Evolutionary conservation across 2,329 filamentous ascomycete genomes (phyloP).

Genomic region (Fusarium nygamai): DNA sequence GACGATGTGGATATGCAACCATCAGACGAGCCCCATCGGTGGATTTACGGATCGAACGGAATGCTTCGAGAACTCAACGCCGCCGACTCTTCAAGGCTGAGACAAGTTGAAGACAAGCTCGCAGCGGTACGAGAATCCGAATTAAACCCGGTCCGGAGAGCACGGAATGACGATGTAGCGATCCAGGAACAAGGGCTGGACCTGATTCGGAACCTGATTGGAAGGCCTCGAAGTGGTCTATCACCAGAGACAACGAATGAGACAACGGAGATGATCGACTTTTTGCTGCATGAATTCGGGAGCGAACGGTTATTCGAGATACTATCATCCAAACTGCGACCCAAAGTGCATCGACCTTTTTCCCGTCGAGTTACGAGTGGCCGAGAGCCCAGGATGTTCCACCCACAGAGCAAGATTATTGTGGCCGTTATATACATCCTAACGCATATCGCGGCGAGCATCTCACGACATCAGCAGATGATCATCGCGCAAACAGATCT

Average conservation of each 20-base stretch:
- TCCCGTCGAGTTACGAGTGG: slow-evolving; percentile 53
- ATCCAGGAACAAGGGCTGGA: slow-evolving; percentile 93
- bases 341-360: slow-evolving; percentile 65
- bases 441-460: slow-evolving; percentile 86
- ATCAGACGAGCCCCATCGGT: slow-evolving; percentile 55
- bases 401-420: slow-evolving; percentile 75
- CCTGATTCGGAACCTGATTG: slow-evolving; percentile 89
- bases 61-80: slow-evolving; percentile 47
- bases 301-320: slow-evolving; percentile 83
- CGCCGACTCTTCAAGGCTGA: slow-evolving; percentile 55
- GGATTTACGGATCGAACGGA: slow-evolving; percentile 49
- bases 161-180: slow-evolving; percentile 79
- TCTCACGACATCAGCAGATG: slow-evolving; percentile 79
- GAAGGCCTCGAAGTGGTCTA: slow-evolving; percentile 62
- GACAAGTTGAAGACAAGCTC: slow-evolving; percentile 61
- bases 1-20: slow-evolving; percentile 68
- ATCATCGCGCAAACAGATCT: slow-evolving; percentile 81
- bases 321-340: slow-evolving; percentile 78
- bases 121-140: slow-evolving; percentile 70
- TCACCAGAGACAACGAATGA: slow-evolving; percentile 60
- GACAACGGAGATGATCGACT: slow-evolving; percentile 81
- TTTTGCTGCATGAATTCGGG: slow-evolving; percentile 79
- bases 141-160: slow-evolving; percentile 72
- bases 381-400: slow-evolving; percentile 60
- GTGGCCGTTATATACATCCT: slow-evolving; percentile 82